Base-by-base conservation (phyloP, 495 filamentous ascomycete species). In the Gamarada debralockiae region DNA sequence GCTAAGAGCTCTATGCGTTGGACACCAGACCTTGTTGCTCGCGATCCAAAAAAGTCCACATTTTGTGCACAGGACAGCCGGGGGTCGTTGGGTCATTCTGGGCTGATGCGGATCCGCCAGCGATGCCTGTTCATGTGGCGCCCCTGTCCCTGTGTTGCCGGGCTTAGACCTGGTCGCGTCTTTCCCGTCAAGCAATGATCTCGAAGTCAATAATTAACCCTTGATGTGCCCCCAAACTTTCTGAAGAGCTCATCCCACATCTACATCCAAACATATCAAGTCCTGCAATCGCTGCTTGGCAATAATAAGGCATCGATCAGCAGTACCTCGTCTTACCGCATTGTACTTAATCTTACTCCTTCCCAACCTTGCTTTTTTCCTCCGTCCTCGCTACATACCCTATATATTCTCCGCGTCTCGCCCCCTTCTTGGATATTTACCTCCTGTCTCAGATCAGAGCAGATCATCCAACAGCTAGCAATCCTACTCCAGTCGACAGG, bases 301-400 rank as follows among this genome's bases (percentile, higher is more conserved):
- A 29, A 44, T 15, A 42, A 50, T n/a, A n/a, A n/a, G 54, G 38
- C 47, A 48, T 15, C 45, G 45, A 53, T 41, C 53, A 45, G 20
- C 56, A 20, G 13, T n/a, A 20, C 40, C 39, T 43, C 23, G 41
- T 43, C 53, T 48, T 24, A 46, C 54, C 41, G 47, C 58, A 52
- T 61, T 55, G 45, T 46, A 48, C 51, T 49, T 61, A 57, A 57
- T 57, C 54, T 61, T 41, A 61, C 55, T 36, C 23, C 50, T 27
- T n/a, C 48, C 37, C 34, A 25, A 43, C 18, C 48, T 42, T 42
- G 36, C 52, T 47, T 39, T 31, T 47, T 42, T 25, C 22, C 53
- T 22, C 12, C 8, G n/a, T 29, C 31, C 50, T 25, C 56, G 15
- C 22, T 37, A 43, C 40, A 14, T 34, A 40, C 42, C 43, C 31